A percentile compares a stretch with the other conserved stretches of the same genome.
phyloP scores from a whole-genome alignment of 2,329 filamentous ascomycete species.

The Monosporascus sp. region DNA sequence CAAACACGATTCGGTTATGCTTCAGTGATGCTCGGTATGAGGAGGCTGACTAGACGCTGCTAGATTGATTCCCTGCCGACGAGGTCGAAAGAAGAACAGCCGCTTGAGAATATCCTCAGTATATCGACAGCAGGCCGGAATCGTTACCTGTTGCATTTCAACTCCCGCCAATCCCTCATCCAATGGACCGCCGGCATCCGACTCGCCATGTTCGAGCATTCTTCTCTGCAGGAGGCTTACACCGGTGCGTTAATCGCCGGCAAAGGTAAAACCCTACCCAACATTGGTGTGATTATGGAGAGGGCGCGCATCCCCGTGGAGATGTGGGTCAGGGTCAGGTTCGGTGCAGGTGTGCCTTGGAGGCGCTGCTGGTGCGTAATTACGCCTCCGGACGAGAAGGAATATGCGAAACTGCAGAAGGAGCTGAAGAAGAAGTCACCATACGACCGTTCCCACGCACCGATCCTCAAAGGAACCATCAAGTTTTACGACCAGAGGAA shows the following conservation, averaged over 20 bases:
- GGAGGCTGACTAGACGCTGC: background rate
- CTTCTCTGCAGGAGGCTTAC: constrained; percentile 90
- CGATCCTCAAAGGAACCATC: constrained; percentile 77
- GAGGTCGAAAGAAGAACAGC: constrained; percentile 68
- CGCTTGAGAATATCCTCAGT: constrained; percentile 90
- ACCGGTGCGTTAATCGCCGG: constrained; percentile 93
- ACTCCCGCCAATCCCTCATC: constrained; percentile 84
- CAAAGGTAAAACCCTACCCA: constrained; percentile 85
- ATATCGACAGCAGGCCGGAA: constrained; percentile 95
- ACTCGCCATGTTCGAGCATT: constrained; percentile 89
- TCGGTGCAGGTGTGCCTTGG: constrained; percentile 95
- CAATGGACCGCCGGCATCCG: constrained; percentile 96
- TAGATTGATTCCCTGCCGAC: constrained; percentile 89
- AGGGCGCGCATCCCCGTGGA: constrained; percentile 71
- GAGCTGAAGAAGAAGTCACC: constrained; percentile 73
- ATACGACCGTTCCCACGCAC: constrained; percentile 68
- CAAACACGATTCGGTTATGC: too few relatives aligned
- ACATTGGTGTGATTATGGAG: constrained; percentile 85
- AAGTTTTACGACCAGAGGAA: constrained; percentile 85
- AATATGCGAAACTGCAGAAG: constrained; percentile 78
- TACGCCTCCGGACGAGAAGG: constrained; percentile 88
- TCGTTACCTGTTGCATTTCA: constrained; percentile 93
- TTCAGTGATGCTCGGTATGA: background rate
- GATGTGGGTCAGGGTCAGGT: constrained; percentile 92
- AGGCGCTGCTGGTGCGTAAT: constrained; percentile 96